These are phyloP conservation scores for Cicer judaicum DNA, from an alignment of 306 rosid genomes.

Conservation along the genomic window DNA sequence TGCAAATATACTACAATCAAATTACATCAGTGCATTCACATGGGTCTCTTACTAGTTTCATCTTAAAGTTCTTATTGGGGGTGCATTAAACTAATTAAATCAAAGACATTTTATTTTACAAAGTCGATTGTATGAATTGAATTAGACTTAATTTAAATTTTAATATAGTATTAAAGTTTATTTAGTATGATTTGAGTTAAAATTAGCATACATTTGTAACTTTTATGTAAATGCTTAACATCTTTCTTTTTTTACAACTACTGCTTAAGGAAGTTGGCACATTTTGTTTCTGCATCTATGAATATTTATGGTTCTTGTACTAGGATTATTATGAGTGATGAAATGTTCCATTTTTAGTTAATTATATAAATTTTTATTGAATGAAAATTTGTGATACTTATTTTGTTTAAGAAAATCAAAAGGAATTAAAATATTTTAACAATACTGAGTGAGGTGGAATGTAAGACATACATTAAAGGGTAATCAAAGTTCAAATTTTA, in stretches of 20 bases:
- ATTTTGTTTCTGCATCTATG: slow-evolving; percentile 11
- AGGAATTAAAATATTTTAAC: background rate
- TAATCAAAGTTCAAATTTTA: background rate
- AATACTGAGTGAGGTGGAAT: background rate
- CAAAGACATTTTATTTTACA: too few relatives aligned
- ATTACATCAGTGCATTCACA: too few relatives aligned
- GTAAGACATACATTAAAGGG: background rate
- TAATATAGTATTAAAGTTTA: too few relatives aligned
- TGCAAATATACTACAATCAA: too few relatives aligned
- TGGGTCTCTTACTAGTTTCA: too few relatives aligned
- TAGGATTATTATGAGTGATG: background rate
- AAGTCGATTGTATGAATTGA: too few relatives aligned
- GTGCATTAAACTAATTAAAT: too few relatives aligned
- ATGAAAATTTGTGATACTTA: background rate
- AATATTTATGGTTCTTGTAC: background rate
- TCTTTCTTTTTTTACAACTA: too few relatives aligned
- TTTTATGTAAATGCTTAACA: background rate
- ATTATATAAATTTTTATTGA: background rate
- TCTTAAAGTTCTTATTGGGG: too few relatives aligned
- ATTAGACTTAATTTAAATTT: too few relatives aligned
- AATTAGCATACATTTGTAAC: background rate
- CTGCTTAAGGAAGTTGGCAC: background rate
- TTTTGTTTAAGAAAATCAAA: background rate
- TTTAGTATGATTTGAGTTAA: too few relatives aligned
- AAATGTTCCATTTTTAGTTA: background rate